Percentiles rank a stretch among this genome's conserved stretches.
phyloP scores from a whole-genome alignment of 306 rosid genomes.

The Dalbergia cochinchinensis region DNA sequence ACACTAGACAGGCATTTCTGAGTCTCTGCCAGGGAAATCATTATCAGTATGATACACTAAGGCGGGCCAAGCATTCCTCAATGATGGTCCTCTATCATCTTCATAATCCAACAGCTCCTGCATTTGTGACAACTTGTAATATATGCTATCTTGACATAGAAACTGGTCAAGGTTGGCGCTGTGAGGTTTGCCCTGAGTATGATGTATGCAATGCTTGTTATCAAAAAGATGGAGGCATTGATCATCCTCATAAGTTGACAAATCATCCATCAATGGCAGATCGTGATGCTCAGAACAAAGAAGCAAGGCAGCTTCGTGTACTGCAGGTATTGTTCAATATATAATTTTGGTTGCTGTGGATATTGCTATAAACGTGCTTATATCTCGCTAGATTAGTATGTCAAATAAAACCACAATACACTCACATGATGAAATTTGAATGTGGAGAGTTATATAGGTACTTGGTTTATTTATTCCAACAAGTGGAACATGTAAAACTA shows the following conservation, averaged over 20 bases:
- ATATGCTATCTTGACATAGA: slow-evolving; percentile 88
- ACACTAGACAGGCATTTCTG: slow-evolving; percentile 98
- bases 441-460: neutral
- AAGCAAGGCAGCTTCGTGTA: slow-evolving; percentile 92
- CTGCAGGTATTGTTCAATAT: slow-evolving; percentile 63
- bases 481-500: slow-evolving; percentile 12
- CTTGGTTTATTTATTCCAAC: slow-evolving; percentile 25
- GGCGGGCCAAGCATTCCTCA: slow-evolving; percentile 99
- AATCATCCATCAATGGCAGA: slow-evolving; percentile 94
- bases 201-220: slow-evolving; percentile 95
- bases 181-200: slow-evolving; percentile 95
- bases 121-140: slow-evolving; percentile 83
- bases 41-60: slow-evolving; percentile 94
- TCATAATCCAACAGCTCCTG: slow-evolving; percentile 98
- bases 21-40: slow-evolving; percentile 99
- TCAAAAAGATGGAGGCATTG: slow-evolving; percentile 84
- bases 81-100: slow-evolving; percentile 99
- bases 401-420: slow-evolving; percentile 6
- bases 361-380: neutral
- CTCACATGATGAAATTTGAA: slow-evolving; percentile 20
- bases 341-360: slow-evolving; percentile 15
- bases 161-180: slow-evolving; percentile 99
- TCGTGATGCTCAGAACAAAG: slow-evolving; percentile 97
- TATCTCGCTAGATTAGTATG: slow-evolving; percentile 8
- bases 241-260: slow-evolving; percentile 94